phyloP scores from a whole-genome alignment of 108 stramenopile species.

The Nitzschia sp. region DNA sequence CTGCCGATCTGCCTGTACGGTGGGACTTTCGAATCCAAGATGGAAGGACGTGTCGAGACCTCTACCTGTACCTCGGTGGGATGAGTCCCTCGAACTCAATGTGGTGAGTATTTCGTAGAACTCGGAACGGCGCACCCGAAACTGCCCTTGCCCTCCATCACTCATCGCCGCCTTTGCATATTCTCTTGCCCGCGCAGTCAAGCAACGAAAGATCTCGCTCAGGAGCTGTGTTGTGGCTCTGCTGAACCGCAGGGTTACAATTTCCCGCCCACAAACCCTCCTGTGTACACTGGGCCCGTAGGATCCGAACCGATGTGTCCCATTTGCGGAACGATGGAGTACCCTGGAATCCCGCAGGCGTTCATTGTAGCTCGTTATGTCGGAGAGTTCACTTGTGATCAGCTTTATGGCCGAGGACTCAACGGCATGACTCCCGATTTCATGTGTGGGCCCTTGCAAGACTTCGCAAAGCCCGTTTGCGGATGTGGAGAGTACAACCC shows the following conservation, averaged over 20 bases:
- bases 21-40: slow-evolving; percentile 5
- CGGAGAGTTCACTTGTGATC: slow-evolving; percentile 12
- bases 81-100: not conserved
- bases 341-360: slow-evolving; percentile 18
- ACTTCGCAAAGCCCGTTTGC: slow-evolving; percentile 5
- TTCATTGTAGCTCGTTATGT: slow-evolving; percentile 18
- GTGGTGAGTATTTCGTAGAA: not conserved
- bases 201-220: slow-evolving; percentile 1
- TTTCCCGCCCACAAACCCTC: slow-evolving; percentile 2
- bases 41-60: slow-evolving; percentile 7
- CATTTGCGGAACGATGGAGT: slow-evolving; percentile 20
- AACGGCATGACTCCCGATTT: slow-evolving; percentile 19
- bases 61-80: slow-evolving; percentile 10
- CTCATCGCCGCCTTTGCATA: no score
- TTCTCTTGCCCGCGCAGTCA: not conserved
- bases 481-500: slow-evolving; percentile 25
- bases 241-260: not conserved
- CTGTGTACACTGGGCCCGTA: not conserved
- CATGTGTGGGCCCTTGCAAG: slow-evolving; percentile 28
- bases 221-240: slow-evolving; percentile 6
- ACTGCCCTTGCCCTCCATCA: no score
- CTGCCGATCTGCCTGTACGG: slow-evolving; percentile 1
- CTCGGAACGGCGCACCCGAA: not conserved
- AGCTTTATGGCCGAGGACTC: slow-evolving; percentile 16
- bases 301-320: slow-evolving; percentile 15